Evolutionary conservation across 176 grass and related monocot species (phyloP), one percentile per base, ranked within the genome.

Genomic region (Carex pumila): DNA sequence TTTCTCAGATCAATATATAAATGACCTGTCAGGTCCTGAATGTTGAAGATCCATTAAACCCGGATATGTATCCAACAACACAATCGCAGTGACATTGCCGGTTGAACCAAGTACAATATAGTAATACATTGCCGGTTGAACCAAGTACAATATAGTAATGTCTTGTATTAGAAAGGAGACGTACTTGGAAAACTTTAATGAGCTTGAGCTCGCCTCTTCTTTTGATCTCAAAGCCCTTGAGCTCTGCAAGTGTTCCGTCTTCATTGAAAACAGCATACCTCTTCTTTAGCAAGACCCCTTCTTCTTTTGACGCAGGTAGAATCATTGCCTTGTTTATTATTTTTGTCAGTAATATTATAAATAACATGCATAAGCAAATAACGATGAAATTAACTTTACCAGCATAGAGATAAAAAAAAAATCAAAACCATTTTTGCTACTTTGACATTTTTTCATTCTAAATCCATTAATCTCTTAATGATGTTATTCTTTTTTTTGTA

Each of bases 141-240:
- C 32, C 32, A 34, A 34, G 32, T 52, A 75, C 19, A 59, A 18
- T 61, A 55, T 21, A 60, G 57, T 36, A 80, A 80, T 61, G 4
- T 10, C 12, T 29, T 57, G n/a, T 34, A 56, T 79, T 79, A 39
- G 80, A 80, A 85, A 61, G 59, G 60, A 89, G 25, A 87, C 79
- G 65, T 94, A 98, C 95, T 93, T 98, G 95, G 76, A 98, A 98
- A 91, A 98, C 92, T 91, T 98, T 98, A 80, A 98, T 94, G 79
- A 98, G 95, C 89, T 98, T 98, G 85, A 98, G 92, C 89, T 98
- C 95, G 68, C 95, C 95, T 88, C 95, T 91, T 79, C 95, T 87
- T 90, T 98, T 98, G 79, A 98, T 98, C 83, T 98, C 95, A 91
- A 98, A 98, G 64, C 95, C 95, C 89, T 98, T 98, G 30, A 98